Percentiles rank a stretch among this genome's conserved stretches.
Conservation (phyloP, 345 rosid genomes). For the Trapa incisa region DNA sequence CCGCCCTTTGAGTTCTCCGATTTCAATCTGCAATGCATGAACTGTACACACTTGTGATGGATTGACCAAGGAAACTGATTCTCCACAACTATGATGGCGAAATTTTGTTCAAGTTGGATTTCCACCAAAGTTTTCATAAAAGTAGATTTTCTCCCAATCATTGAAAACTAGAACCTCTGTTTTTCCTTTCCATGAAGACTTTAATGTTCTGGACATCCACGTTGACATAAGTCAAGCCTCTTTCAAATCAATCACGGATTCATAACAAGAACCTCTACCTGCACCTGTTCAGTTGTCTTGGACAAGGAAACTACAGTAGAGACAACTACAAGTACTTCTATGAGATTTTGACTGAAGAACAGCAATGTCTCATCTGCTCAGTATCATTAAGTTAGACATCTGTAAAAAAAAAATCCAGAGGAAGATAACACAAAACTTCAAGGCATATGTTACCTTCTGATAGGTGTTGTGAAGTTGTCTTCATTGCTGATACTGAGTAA, state of each 20-base stretch:
- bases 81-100: neutral
- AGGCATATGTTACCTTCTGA: constrained; percentile 48
- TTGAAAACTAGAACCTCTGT: neutral
- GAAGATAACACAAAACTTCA: neutral
- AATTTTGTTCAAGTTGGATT: neutral
- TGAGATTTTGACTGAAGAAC: neutral
- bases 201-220: neutral
- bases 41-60: constrained; percentile 23
- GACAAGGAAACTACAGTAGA: neutral
- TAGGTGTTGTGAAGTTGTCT: constrained; percentile 61
- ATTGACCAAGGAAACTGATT: neutral
- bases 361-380: neutral
- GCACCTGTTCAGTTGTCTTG: neutral
- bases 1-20: constrained; percentile 84
- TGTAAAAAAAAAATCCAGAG: neutral
- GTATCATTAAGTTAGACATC: neutral
- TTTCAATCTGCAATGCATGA: constrained; percentile 77
- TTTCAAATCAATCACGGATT: neutral
- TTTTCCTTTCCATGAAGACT: neutral
- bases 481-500: constrained; percentile 62
- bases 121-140: neutral
- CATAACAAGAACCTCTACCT: neutral
- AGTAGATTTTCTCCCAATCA: neutral
- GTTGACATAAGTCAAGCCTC: too few relatives aligned
- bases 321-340: neutral